These are phyloP conservation scores for Termitomyces eurrhizus DNA, from an alignment of 768 basidiomycete genomes.

Conservation along the genomic window DNA sequence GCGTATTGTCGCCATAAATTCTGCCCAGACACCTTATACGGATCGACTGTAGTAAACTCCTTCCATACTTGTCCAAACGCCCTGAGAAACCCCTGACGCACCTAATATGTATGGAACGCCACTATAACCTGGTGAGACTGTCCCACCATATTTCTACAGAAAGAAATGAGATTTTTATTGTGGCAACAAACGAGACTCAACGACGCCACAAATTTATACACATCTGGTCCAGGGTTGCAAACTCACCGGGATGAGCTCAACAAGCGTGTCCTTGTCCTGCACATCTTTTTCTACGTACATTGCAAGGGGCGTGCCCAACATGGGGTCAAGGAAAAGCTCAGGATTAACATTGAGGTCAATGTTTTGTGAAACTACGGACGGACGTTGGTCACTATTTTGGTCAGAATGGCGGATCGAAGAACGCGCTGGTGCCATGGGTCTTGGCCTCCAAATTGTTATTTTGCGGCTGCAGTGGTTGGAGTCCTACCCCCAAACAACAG, in stretches of 20 bases:
- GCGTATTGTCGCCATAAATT: slow-evolving; percentile 77
- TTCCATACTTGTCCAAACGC: slow-evolving; percentile 5
- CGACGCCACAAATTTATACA: not conserved
- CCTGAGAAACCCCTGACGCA: slow-evolving; percentile 28
- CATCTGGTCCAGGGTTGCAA: not conserved
- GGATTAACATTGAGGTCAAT: slow-evolving; percentile 33
- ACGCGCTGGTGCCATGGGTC: slow-evolving; percentile 85
- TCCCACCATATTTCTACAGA: slow-evolving; percentile 71
- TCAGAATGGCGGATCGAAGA: slow-evolving; percentile 46
- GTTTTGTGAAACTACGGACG: slow-evolving; percentile 25
- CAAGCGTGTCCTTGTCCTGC: slow-evolving; percentile 58
- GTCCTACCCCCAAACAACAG: slow-evolving; percentile 30
- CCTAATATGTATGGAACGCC: slow-evolving; percentile 79
- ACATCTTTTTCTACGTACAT: slow-evolving; percentile 84
- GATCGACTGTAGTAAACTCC: slow-evolving; percentile 54
- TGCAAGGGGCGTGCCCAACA: slow-evolving; percentile 71
- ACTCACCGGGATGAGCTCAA: slow-evolving; percentile 65
- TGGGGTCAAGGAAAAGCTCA: slow-evolving; percentile 75
- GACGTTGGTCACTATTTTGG: slow-evolving; percentile 33
- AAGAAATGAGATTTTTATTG: slow-evolving; percentile 4
- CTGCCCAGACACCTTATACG: slow-evolving; percentile 75
- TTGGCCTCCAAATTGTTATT: slow-evolving; percentile 33
- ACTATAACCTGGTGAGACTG: slow-evolving; percentile 71
- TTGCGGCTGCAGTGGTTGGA: slow-evolving; percentile 42
- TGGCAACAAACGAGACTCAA: not conserved